phyloP scores from a whole-genome alignment of 306 rosid genomes.

The Lagenaria siceraria region DNA sequence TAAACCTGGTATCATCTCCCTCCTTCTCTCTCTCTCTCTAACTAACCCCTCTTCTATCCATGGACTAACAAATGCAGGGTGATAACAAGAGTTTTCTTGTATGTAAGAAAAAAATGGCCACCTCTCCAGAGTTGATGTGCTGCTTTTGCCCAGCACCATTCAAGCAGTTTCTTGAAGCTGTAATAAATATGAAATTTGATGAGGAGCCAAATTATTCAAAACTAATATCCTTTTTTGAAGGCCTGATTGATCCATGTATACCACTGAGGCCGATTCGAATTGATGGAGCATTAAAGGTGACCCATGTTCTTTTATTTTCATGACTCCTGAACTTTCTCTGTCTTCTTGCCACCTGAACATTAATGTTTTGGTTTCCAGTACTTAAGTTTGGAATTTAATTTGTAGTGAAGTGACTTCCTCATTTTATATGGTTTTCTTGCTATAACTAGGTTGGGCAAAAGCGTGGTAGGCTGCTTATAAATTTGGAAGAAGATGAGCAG shows the following conservation, averaged over 20 bases:
- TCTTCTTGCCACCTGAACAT: background rate
- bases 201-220: slow-evolving; percentile 89
- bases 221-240: slow-evolving; percentile 68
- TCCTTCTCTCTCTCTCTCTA: background rate
- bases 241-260: slow-evolving; percentile 65
- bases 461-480: slow-evolving; percentile 63
- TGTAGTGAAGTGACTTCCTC: slow-evolving; percentile 6
- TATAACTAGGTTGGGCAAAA: slow-evolving; percentile 74
- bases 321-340: background rate
- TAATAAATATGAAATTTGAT: slow-evolving; percentile 76
- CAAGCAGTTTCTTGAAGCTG: slow-evolving; percentile 81
- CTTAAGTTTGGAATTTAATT: background rate
- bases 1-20: slow-evolving; percentile 8
- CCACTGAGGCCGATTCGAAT: slow-evolving; percentile 72
- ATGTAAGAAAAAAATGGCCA: slow-evolving; percentile 87
- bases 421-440: background rate
- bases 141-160: slow-evolving; percentile 84
- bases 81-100: slow-evolving; percentile 95
- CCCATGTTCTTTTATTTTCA: background rate
- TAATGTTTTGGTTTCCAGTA: background rate
- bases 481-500: slow-evolving; percentile 83
- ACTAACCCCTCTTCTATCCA: background rate
- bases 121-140: slow-evolving; percentile 85
- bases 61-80: slow-evolving; percentile 45
- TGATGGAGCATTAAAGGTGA: slow-evolving; percentile 91